phyloP scores from a whole-genome alignment of 345 rosid species.

The Hibiscus mutabilis region DNA sequence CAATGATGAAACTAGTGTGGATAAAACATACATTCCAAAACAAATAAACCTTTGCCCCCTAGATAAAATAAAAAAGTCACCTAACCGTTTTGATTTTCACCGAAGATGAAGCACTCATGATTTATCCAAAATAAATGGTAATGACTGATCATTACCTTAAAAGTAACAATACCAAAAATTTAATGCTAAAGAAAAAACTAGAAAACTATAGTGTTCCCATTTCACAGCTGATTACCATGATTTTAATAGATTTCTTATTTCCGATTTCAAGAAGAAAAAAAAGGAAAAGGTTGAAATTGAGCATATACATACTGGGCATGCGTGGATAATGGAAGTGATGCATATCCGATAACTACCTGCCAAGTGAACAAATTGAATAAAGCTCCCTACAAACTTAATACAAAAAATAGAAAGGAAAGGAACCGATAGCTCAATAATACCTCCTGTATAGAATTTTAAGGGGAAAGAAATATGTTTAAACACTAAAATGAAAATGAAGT shows the following conservation, averaged over 20 bases:
- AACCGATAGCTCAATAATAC: neutral
- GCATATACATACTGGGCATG: constrained; percentile 74
- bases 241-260: neutral
- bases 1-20: neutral
- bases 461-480: neutral
- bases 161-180: neutral
- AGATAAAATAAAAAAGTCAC: neutral
- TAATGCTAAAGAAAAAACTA: neutral
- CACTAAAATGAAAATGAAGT: neutral
- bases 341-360: constrained; percentile 92
- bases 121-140: neutral
- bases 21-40: neutral
- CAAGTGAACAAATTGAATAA: constrained; percentile 15
- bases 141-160: neutral
- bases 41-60: neutral
- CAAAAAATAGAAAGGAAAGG: constrained; percentile 8
- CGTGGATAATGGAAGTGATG: constrained; percentile 83
- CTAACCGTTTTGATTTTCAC: neutral
- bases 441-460: neutral
- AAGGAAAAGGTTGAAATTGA: neutral
- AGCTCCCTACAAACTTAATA: constrained; percentile 4
- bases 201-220: neutral
- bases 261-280: neutral
- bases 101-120: neutral
- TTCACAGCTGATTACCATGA: neutral